phyloP scores from a whole-genome alignment of 148 eudicot genomes.

The Persicaria maculosa region DNA sequence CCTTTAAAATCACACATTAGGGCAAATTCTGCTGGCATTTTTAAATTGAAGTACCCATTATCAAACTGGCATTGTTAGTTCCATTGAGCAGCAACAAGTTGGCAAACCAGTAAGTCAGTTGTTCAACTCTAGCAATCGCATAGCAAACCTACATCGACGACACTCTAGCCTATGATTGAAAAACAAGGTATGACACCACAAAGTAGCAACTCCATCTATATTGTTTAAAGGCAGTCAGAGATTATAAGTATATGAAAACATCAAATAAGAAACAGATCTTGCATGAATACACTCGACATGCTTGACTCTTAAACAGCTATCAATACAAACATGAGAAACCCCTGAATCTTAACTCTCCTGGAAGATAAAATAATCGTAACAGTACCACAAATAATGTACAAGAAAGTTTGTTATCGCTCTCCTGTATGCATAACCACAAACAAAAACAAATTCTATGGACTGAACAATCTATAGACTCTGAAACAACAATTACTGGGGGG shows the following conservation, averaged over 20 bases:
- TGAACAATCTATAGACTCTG: not conserved
- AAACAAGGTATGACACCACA: not conserved
- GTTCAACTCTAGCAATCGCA: not conserved
- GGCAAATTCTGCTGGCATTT: not conserved
- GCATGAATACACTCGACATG: not conserved
- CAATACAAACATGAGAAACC: constrained; percentile 3
- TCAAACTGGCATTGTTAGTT: not conserved
- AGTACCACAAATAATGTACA: constrained; percentile 9
- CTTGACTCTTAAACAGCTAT: not conserved
- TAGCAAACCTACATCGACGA: not conserved
- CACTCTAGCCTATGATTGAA: not conserved
- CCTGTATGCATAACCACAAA: constrained; percentile 7
- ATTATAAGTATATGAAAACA: not conserved
- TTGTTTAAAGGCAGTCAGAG: not conserved
- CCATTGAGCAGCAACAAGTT: not conserved
- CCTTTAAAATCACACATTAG: not conserved
- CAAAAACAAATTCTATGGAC: constrained; percentile 6
- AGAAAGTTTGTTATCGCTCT: constrained; percentile 6
- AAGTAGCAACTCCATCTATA: not conserved
- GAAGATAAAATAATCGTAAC: not conserved
- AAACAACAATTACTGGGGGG: not conserved
- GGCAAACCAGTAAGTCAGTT: not conserved
- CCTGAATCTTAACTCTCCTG: constrained; percentile 1
- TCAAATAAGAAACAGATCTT: not conserved
- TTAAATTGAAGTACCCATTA: not conserved